Percentiles rank a stretch among this genome's conserved stretches.
Evolutionary conservation across 2,329 filamentous ascomycete species (phyloP).

Genomic region (Aspergillus amoenus): DNA sequence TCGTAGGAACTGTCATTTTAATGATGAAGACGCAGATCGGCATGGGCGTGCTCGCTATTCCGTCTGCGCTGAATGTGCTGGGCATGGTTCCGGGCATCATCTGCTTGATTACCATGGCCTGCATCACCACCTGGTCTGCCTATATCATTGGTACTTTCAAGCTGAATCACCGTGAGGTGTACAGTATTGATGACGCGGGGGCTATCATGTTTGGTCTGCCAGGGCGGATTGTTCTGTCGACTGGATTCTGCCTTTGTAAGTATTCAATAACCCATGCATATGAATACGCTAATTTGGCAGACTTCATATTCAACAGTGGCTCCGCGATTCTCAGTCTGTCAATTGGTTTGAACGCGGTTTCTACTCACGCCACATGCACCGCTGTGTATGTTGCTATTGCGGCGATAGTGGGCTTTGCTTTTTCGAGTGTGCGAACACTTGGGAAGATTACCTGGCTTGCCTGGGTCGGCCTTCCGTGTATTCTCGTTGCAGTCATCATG

Average conservation of each 20-base stretch:
- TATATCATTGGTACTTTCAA: conserved; percentile 54
- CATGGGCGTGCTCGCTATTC: conserved; percentile 51
- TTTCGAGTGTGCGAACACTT: conserved; percentile 35
- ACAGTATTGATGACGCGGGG: conserved; percentile 58
- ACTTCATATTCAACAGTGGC: conserved; percentile 39
- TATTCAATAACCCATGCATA: too few species aligned
- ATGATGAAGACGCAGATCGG: conserved; percentile 51
- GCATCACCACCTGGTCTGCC: conserved; percentile 50
- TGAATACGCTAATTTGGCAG: background rate
- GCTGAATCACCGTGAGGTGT: conserved; percentile 53
- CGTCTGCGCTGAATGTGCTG: conserved; percentile 44
- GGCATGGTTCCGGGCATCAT: conserved; percentile 52
- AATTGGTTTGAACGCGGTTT: conserved; percentile 42
- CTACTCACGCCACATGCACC: conserved; percentile 32
- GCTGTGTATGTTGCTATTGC: conserved; percentile 23
- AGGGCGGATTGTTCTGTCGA: conserved; percentile 50
- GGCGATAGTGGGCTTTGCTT: conserved; percentile 17
- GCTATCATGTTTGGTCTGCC: conserved; percentile 54
- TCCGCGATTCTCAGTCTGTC: conserved; percentile 44
- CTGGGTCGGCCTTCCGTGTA: conserved; percentile 26
- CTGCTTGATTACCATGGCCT: conserved; percentile 39
- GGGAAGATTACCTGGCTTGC: conserved; percentile 33
- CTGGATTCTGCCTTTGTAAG: conserved; percentile 1
- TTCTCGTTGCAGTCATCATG: background rate
- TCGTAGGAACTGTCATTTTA: conserved; percentile 42